These are phyloP conservation scores for Cyclocybe aegerita DNA, from an alignment of 768 basidiomycete species.

Conservation along the genomic window DNA sequence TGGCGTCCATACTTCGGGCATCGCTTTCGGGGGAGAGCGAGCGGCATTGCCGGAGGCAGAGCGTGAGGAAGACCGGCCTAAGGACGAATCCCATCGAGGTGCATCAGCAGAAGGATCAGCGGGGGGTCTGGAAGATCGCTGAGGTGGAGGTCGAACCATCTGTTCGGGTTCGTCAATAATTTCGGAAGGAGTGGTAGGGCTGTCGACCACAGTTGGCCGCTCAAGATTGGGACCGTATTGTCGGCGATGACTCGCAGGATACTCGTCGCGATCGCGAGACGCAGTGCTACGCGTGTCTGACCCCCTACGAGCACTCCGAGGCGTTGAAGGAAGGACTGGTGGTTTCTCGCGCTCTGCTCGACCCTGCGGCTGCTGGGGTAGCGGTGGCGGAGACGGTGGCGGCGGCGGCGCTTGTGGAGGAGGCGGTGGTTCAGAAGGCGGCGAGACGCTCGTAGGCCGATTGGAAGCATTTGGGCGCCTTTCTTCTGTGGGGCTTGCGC, in stretches of 20 bases:
- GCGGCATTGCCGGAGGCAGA: conserved; percentile 30
- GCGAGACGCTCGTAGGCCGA: conserved; percentile 3
- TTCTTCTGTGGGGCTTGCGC: conserved; percentile 14
- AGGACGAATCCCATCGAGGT: conserved; percentile 15
- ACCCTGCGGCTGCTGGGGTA: conserved; percentile 8
- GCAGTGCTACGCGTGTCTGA: conserved; percentile 18
- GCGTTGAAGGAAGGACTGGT: background rate
- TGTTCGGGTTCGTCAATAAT: conserved; percentile 22
- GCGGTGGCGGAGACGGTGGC: conserved; percentile 7
- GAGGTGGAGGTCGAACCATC: conserved; percentile 13
- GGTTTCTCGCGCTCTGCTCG: conserved; percentile 17
- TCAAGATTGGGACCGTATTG: conserved; percentile 8
- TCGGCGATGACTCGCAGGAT: conserved; percentile 13
- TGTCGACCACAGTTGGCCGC: conserved; percentile 12
- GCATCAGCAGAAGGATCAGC: conserved; percentile 15
- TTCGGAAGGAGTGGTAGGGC: conserved; percentile 7
- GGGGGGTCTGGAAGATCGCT: conserved; percentile 12
- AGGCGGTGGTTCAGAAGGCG: conserved; percentile 2
- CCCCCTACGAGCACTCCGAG: conserved; percentile 16
- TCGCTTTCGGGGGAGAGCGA: conserved; percentile 29
- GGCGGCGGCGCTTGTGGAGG: background rate
- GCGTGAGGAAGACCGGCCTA: conserved; percentile 24
- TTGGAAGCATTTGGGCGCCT: conserved; percentile 4
- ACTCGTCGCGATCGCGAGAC: conserved; percentile 17
- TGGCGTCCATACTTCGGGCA: conserved; percentile 52